A percentile compares a stretch with the other conserved stretches of the same genome.
These are phyloP conservation scores for Lactifluus piperatus DNA, from an alignment of 768 basidiomycete genomes.

Conservation along the genomic window DNA sequence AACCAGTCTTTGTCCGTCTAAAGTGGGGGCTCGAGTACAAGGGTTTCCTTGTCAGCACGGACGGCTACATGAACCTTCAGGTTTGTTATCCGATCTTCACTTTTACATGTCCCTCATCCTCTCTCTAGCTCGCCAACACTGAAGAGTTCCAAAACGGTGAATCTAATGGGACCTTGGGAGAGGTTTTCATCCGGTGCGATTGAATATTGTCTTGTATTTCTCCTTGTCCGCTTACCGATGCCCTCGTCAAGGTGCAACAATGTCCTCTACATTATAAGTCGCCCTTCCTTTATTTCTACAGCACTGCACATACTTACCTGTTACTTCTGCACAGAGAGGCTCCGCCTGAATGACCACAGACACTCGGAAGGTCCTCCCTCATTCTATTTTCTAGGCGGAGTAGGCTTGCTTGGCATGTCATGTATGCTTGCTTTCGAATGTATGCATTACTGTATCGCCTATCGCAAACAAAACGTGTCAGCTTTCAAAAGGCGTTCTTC, in stretches of 20 bases:
- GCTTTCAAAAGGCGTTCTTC: not conserved
- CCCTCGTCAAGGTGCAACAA: slow-evolving; percentile 70
- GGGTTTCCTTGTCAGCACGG: slow-evolving; percentile 97
- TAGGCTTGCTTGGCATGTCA: not conserved
- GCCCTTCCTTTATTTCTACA: slow-evolving; percentile 11
- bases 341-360: slow-evolving; percentile 12
- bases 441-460: slow-evolving; percentile 2
- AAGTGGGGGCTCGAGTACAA: slow-evolving; percentile 99
- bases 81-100: slow-evolving; percentile 33
- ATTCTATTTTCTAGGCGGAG: not conserved
- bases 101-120: not conserved
- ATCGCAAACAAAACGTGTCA: not conserved
- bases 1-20: slow-evolving; percentile 87
- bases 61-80: slow-evolving; percentile 99
- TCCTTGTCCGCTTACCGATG: slow-evolving; percentile 14
- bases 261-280: slow-evolving; percentile 91
- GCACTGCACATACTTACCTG: not conserved
- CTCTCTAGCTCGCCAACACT: slow-evolving; percentile 87
- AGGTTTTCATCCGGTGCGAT: slow-evolving; percentile 92
- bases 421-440: slow-evolving; percentile 8
- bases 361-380: not conserved
- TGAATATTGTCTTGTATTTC: not conserved
- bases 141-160: slow-evolving; percentile 96
- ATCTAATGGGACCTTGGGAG: slow-evolving; percentile 93
- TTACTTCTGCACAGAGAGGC: slow-evolving; percentile 16